A percentile compares a stretch with the other conserved stretches of the same genome.
Conservation (phyloP, 2,329 filamentous ascomycete species). For the Cercospora sojina region DNA sequence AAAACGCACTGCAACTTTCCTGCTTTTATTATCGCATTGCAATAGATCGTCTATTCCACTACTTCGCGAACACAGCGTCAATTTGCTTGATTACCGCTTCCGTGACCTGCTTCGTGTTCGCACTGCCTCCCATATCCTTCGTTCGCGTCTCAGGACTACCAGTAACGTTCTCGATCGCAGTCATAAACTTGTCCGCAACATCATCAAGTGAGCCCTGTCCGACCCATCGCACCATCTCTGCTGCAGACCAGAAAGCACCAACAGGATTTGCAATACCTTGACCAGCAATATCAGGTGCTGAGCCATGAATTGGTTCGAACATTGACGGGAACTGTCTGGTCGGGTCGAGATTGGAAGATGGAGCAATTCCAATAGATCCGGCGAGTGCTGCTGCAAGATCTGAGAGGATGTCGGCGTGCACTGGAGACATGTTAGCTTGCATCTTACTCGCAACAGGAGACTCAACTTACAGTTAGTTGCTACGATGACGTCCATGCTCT, state of each 20-base stretch:
- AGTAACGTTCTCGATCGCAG: slow-evolving; percentile 61
- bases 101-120: slow-evolving; percentile 59
- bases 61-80: slow-evolving; percentile 42
- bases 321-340: slow-evolving; percentile 59
- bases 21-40: neutral
- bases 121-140: slow-evolving; percentile 59
- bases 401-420: slow-evolving; percentile 52
- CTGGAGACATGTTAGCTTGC: slow-evolving; percentile 22
- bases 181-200: slow-evolving; percentile 58
- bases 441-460: neutral
- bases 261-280: slow-evolving; percentile 63
- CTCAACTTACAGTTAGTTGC: slow-evolving; percentile 51
- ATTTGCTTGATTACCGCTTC: slow-evolving; percentile 57
- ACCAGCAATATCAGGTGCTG: slow-evolving; percentile 57
- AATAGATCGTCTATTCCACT: neutral
- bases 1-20: neutral
- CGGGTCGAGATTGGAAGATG: slow-evolving; percentile 68
- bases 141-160: slow-evolving; percentile 54
- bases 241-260: slow-evolving; percentile 67
- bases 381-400: slow-evolving; percentile 69
- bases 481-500: slow-evolving; percentile 49
- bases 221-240: slow-evolving; percentile 67
- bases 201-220: slow-evolving; percentile 51
- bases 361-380: slow-evolving; percentile 70
- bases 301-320: slow-evolving; percentile 60